Evolutionary conservation across 2,329 filamentous ascomycete species (phyloP).

Genomic region (Aspergillus clavatus): DNA sequence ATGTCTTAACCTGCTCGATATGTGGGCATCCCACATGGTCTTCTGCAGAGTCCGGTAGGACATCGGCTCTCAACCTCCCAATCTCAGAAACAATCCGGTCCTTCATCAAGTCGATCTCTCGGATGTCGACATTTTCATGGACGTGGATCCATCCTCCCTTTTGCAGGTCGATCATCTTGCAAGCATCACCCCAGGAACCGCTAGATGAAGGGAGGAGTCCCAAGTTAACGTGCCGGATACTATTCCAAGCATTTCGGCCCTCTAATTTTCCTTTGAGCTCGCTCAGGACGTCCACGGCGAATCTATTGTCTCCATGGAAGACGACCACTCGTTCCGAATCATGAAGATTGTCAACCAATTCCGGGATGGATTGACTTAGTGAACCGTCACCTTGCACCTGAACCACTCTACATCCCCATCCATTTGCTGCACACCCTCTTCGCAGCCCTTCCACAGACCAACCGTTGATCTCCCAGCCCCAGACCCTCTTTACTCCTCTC

Average conservation of each 20-base stretch:
- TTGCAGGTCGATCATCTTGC: slow-evolving; percentile 42
- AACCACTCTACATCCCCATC: slow-evolving; percentile 59
- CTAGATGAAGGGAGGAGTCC: slow-evolving; percentile 53
- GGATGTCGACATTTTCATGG: slow-evolving; percentile 55
- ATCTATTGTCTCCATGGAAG: slow-evolving; percentile 64
- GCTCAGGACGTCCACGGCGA: slow-evolving; percentile 44
- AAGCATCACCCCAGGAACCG: slow-evolving; percentile 47
- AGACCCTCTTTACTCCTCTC: slow-evolving; percentile 62
- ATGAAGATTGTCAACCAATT: slow-evolving; percentile 28
- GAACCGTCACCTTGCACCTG: slow-evolving; percentile 34
- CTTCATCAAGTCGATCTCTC: slow-evolving; percentile 38
- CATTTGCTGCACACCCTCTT: slow-evolving; percentile 66
- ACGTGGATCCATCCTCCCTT: slow-evolving; percentile 55
- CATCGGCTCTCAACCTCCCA: slow-evolving; percentile 20
- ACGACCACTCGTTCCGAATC: slow-evolving; percentile 57
- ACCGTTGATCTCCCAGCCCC: slow-evolving; percentile 88
- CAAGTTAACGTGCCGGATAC: slow-evolving; percentile 54
- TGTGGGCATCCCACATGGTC: slow-evolving; percentile 35
- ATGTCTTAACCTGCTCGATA: slow-evolving; percentile 54
- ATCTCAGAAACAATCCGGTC: slow-evolving; percentile 40
- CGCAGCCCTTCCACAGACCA: slow-evolving; percentile 80
- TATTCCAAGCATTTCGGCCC: slow-evolving; percentile 28
- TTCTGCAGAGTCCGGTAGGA: slow-evolving; percentile 2
- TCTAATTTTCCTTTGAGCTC: slow-evolving; percentile 28
- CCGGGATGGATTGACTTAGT: slow-evolving; percentile 17